Percentiles rank a stretch among this genome's conserved stretches.
Evolutionary conservation across 73 alveolate species (phyloP).

Genomic region (Urostyla sp.): DNA sequence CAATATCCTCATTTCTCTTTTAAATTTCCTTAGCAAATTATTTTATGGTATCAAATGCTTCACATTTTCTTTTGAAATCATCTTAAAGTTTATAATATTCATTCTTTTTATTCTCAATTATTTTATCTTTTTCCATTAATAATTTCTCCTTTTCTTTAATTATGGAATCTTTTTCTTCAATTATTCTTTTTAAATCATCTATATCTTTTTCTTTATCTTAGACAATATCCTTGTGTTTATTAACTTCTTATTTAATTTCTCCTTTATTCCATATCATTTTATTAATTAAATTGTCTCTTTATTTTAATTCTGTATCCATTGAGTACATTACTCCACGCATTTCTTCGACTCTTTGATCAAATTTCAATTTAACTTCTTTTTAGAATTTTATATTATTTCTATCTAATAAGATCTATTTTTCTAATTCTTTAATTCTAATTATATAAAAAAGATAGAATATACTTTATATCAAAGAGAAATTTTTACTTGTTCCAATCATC

Average conservation of each 20-base stretch:
- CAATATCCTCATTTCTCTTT: conserved; percentile 54
- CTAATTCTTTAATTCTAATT: conserved; percentile 7
- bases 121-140: neutral
- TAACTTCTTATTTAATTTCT: no score
- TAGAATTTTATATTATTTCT: neutral
- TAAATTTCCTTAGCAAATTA: conserved; percentile 35
- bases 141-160: neutral
- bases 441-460: neutral
- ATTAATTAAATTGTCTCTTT: conserved; percentile 12
- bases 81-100: conserved; percentile 16
- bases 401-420: neutral
- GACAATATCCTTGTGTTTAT: conserved; percentile 2
- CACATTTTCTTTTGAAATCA: conserved; percentile 25
- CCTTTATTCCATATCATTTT: conserved; percentile 34
- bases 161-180: neutral
- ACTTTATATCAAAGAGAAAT: neutral
- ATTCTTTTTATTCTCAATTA: conserved; percentile 14
- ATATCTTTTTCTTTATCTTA: conserved; percentile 1
- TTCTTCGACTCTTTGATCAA: neutral
- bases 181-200: conserved; percentile 1
- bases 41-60: conserved; percentile 31
- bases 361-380: neutral
- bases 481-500: neutral
- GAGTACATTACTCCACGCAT: neutral
- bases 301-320: conserved; percentile 20